A percentile compares a stretch with the other conserved stretches of the same genome.
Conservation (phyloP, 306 rosid species). For the Betula pendula region DNA sequence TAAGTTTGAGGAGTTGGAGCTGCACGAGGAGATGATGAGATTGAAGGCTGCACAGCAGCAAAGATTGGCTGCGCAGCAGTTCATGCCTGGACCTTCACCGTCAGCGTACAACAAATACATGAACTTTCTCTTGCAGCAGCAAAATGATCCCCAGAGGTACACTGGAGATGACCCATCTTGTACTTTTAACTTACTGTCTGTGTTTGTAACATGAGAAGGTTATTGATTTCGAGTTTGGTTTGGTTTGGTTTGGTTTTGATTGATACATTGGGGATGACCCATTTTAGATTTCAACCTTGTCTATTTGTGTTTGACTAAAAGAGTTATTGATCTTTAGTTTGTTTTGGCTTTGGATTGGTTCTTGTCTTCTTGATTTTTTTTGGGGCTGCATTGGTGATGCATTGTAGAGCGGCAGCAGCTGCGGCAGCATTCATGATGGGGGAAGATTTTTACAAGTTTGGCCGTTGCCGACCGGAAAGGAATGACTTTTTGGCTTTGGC, state of each 20-base stretch:
- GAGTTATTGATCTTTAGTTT: slow-evolving; percentile 2
- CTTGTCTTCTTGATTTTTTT: slow-evolving; percentile 1
- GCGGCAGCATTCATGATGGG: slow-evolving; percentile 65
- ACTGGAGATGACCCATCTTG: slow-evolving; percentile 1
- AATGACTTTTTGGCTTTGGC: slow-evolving; percentile 66
- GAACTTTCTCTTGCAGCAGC: slow-evolving; percentile 72
- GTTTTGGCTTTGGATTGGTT: not conserved
- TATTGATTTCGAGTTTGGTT: not conserved
- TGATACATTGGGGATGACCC: not conserved
- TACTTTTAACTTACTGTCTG: not conserved
- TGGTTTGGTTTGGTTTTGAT: not conserved
- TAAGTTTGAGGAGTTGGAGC: slow-evolving; percentile 63
- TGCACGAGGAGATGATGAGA: slow-evolving; percentile 70
- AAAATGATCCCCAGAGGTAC: slow-evolving; percentile 67
- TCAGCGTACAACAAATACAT: slow-evolving; percentile 64
- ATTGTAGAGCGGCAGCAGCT: slow-evolving; percentile 62
- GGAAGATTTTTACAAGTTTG: slow-evolving; percentile 67
- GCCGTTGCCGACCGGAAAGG: slow-evolving; percentile 69
- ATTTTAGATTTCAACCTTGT: not conserved
- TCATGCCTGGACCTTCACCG: slow-evolving; percentile 53
- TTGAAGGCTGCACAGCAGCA: slow-evolving; percentile 69
- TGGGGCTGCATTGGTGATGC: slow-evolving; percentile 16
- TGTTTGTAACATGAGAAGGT: not conserved
- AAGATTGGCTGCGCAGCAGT: slow-evolving; percentile 61
- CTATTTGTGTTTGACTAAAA: not conserved